phyloP scores from a whole-genome alignment of 495 filamentous ascomycete species.

The Penicillium cosmopolitanum region DNA sequence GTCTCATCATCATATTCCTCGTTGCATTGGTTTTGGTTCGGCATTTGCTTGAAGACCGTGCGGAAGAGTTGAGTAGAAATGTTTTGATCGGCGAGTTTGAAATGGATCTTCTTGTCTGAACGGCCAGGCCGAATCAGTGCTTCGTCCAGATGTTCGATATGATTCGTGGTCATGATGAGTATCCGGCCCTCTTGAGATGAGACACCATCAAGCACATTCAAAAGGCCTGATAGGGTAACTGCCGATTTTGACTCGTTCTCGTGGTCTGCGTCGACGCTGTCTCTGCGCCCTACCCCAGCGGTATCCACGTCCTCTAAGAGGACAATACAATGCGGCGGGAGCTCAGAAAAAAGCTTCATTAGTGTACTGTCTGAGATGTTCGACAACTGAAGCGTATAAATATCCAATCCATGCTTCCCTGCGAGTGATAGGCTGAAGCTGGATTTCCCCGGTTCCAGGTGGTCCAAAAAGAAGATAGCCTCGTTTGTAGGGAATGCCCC shows the following conservation, averaged over 20 bases:
- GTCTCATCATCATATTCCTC: constrained; percentile 12
- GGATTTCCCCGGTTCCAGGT: constrained; percentile 44
- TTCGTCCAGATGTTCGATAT: constrained; percentile 70
- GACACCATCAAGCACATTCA: constrained; percentile 73
- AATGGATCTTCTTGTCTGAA: constrained; percentile 41
- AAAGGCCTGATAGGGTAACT: constrained; percentile 49
- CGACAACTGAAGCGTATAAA: constrained; percentile 55
- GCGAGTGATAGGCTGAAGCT: constrained; percentile 56
- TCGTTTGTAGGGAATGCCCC: constrained; percentile 50
- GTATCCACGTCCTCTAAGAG: constrained; percentile 72
- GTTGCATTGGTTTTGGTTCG: constrained; percentile 9
- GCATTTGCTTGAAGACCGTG: constrained; percentile 17
- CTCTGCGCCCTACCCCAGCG: constrained; percentile 41
- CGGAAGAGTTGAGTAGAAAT: constrained; percentile 21
- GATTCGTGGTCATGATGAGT: constrained; percentile 43
- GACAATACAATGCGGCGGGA: constrained; percentile 64
- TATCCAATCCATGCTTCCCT: constrained; percentile 61
- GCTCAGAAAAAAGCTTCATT: constrained; percentile 52
- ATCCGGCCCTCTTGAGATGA: constrained; percentile 66
- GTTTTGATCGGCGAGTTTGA: constrained; percentile 17
- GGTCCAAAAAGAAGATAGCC: constrained; percentile 43
- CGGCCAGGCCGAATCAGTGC: constrained; percentile 67
- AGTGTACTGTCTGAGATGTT: constrained; percentile 39
- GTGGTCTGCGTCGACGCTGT: constrained; percentile 10
- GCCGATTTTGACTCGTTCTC: constrained; percentile 47